Conservation (phyloP, 1,139 yeast genomes). For the Candida tetrigidarum region DNA sequence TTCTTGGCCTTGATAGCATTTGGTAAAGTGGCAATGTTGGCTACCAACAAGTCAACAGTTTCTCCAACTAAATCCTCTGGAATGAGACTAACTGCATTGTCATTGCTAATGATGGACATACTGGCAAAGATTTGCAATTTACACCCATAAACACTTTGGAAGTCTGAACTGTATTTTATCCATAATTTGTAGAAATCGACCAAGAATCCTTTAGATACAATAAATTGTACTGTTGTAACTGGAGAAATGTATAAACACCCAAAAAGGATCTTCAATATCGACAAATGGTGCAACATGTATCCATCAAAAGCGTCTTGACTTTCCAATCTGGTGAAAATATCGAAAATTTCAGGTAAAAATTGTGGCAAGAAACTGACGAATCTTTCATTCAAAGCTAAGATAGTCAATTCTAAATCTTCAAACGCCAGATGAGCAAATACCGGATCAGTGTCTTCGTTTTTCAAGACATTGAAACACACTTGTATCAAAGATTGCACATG, state of each 20-base stretch:
- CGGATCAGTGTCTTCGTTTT: conserved; percentile 43
- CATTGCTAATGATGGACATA: conserved; percentile 35
- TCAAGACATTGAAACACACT: conserved; percentile 41
- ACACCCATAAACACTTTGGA: conserved; percentile 60
- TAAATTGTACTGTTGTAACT: conserved; percentile 36
- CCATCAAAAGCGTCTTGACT: conserved; percentile 50
- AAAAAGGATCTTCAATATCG: conserved; percentile 49
- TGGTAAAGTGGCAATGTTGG: conserved; percentile 50
- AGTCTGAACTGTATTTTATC: conserved; percentile 50
- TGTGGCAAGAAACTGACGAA: conserved; percentile 37
- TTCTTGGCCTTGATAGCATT: conserved; percentile 50
- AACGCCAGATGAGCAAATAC: conserved; percentile 46
- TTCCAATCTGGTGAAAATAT: conserved; percentile 39
- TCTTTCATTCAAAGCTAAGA: conserved; percentile 40
- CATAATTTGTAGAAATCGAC: conserved; percentile 49
- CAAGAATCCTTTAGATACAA: conserved; percentile 41
- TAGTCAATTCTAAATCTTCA: conserved; percentile 44
- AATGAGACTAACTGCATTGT: conserved; percentile 31
- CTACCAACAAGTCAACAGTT: conserved; percentile 43
- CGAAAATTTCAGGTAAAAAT: conserved; percentile 43
- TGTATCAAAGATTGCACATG: conserved; percentile 44
- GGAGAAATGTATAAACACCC: conserved; percentile 48
- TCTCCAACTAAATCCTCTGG: conserved; percentile 45
- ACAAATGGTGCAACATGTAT: conserved; percentile 49
- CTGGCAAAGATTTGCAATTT: conserved; percentile 55